Evolutionary conservation across 176 grass and related monocot genomes (phyloP), one percentile per base, ranked within the genome.

Genomic region (Paspalum notatum): DNA sequence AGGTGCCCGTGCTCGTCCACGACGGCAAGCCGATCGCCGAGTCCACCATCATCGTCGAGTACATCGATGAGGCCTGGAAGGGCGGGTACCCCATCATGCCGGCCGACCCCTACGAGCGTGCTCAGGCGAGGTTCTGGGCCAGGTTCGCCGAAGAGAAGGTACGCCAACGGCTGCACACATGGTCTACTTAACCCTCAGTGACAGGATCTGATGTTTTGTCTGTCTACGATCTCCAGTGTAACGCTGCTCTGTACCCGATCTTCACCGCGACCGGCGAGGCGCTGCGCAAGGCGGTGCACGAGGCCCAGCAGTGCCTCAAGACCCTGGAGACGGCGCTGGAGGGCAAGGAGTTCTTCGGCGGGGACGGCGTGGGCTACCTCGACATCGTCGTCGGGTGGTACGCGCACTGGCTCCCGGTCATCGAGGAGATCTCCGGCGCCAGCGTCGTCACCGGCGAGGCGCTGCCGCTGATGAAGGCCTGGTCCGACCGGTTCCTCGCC

Each of bases 11-110:
- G 54, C 80, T 92, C 26, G 86, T 86, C 64, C 86, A 92, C 68
- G 83, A 89, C 70, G 83, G 87, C 71, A 83, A 73, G 76, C 56
- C 84, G 4, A 26, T 92, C 32, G 84, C 80, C 7, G 75, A 88
- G 75, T 89, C 81, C 69, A 46, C 87, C 76, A 7, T 89, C 76
- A 84, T 92, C 80, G 18, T 92, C 18, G 80, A 92, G 83, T 92
- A 92, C 80, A 48, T 92, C 71, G 90, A 92, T 57, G 84, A 92
- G 80, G 15, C 16, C 16, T 89, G 87, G 90, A 92, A 86, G 42
- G 76, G 55, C n/a, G 80, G 87, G 10, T 68, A 87, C 87, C 52
- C 70, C 21, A 84, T 92, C 83, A 89, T 92, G 90, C 90, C 87
- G 44, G 54, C 59, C 43, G 84, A 92, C 22, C 87, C 87, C 65